phyloP scores from a whole-genome alignment of 257 asterid genomes.

The Scutellaria galericulata region DNA sequence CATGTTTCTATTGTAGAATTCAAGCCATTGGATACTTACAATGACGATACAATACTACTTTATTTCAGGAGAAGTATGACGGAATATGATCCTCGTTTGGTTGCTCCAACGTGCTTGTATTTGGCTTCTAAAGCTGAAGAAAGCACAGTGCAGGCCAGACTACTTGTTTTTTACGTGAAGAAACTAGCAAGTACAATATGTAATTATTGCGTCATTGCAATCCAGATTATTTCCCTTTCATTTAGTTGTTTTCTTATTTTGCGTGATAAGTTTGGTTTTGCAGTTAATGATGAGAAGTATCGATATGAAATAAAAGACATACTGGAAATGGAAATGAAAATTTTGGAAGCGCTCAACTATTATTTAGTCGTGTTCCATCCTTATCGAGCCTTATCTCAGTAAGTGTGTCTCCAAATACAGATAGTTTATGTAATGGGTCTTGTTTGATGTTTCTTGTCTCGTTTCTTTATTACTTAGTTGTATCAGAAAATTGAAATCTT shows the following conservation, averaged over 20 bases:
- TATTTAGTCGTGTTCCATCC: constrained; percentile 94
- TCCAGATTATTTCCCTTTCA: neutral
- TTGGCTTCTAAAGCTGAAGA: constrained; percentile 99
- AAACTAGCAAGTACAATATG: constrained; percentile 61
- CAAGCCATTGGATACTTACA: constrained; percentile 3
- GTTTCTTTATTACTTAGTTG: neutral
- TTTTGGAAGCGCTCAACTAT: constrained; percentile 92
- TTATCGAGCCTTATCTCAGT: constrained; percentile 78
- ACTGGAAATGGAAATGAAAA: constrained; percentile 97
- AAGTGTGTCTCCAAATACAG: constrained; percentile 43
- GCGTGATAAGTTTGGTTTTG: constrained; percentile 40
- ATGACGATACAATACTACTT: neutral
- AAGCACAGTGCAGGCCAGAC: constrained; percentile 92
- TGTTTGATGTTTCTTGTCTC: neutral
- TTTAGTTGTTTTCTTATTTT: constrained; percentile 16
- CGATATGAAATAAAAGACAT: constrained; percentile 87
- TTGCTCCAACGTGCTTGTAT: constrained; percentile 94
- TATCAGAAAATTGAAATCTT: neutral
- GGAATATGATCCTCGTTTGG: constrained; percentile 90
- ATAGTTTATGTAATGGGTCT: neutral
- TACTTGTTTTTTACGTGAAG: constrained; percentile 79
- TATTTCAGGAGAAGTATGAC: constrained; percentile 81
- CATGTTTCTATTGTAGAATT: constrained; percentile 6
- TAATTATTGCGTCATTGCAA: neutral
- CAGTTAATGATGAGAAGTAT: constrained; percentile 83